A percentile compares a stretch with the other conserved stretches of the same genome.
Conservation (phyloP, 176 grass and related monocot genomes). For the Urochloa ruziziensis region DNA sequence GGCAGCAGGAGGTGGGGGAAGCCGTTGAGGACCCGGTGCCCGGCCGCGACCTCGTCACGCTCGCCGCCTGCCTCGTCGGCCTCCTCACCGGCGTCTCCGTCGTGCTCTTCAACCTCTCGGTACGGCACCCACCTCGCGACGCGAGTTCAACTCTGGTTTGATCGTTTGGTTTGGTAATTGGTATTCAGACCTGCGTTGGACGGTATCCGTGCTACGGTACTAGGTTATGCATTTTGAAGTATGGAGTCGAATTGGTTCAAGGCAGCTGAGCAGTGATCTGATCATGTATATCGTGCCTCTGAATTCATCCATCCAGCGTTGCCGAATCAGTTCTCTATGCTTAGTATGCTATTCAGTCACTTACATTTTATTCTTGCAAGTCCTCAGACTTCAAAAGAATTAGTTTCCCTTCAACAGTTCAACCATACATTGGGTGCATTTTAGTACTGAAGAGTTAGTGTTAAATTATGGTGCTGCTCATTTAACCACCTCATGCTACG, state of each 20-base stretch:
- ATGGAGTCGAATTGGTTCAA: not conserved
- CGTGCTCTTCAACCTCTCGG: conserved; percentile 85
- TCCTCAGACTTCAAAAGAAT: not conserved
- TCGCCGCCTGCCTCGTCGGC: conserved; percentile 82
- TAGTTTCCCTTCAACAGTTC: not conserved
- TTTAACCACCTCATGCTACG: conserved; percentile 8
- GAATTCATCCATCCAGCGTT: not conserved
- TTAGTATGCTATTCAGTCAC: not conserved
- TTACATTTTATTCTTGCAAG: not conserved
- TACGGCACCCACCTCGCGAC: conserved; percentile 30
- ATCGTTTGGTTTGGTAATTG: not conserved
- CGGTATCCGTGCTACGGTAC: not conserved
- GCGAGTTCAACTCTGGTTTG: not conserved
- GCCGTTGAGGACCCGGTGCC: conserved; percentile 39
- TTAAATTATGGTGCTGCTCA: not conserved
- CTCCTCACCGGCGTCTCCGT: conserved; percentile 79
- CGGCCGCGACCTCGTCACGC: conserved; percentile 67
- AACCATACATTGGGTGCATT: not conserved
- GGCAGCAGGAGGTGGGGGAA: not conserved
- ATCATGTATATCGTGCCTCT: not conserved
- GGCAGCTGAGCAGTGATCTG: not conserved
- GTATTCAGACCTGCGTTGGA: not conserved
- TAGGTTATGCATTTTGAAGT: not conserved
- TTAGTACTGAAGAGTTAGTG: not conserved
- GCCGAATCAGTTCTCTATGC: not conserved